A percentile compares a stretch with the other conserved stretches of the same genome.
Conservation (phyloP, 2,329 filamentous ascomycete species). For the Cladosporium sphaerospermum region DNA sequence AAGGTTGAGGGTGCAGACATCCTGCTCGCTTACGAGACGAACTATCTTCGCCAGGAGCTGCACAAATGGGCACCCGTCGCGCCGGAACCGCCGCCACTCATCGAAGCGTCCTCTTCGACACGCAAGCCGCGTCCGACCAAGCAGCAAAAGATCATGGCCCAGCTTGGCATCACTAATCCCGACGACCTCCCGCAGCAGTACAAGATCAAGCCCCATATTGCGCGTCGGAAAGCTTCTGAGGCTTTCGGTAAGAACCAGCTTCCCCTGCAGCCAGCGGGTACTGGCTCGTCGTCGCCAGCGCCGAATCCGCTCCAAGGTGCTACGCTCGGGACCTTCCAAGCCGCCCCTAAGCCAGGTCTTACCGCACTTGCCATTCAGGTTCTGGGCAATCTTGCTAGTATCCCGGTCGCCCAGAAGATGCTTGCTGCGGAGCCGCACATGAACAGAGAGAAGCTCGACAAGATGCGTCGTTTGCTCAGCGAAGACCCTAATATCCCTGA, state of each 20-base stretch:
- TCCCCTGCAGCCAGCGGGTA: slow-evolving; percentile 26
- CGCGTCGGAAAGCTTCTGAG: slow-evolving; percentile 57
- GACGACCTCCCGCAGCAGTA: slow-evolving; percentile 83
- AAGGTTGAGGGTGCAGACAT: slow-evolving; percentile 98
- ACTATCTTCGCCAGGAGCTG: slow-evolving; percentile 91
- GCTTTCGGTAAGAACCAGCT: slow-evolving; percentile 17
- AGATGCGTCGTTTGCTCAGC: slow-evolving; percentile 20
- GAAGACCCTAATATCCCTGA: slow-evolving; percentile 15
- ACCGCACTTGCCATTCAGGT: slow-evolving; percentile 22
- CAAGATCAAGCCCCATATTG: slow-evolving; percentile 67
- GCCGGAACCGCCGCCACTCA: slow-evolving; percentile 73
- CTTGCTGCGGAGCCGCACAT: slow-evolving; percentile 21
- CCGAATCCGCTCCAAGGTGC: slow-evolving; percentile 15
- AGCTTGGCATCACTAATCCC: slow-evolving; percentile 81
- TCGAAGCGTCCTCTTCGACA: slow-evolving; percentile 83
- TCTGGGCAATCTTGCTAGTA: slow-evolving; percentile 19
- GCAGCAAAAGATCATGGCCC: slow-evolving; percentile 86
- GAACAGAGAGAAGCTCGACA: slow-evolving; percentile 23
- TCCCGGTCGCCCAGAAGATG: slow-evolving; percentile 21
- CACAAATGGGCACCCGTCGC: slow-evolving; percentile 94
- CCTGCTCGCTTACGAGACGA: slow-evolving; percentile 85
- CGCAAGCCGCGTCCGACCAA: slow-evolving; percentile 95
- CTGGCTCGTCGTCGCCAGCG: slow-evolving; percentile 22
- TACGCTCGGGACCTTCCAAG: slow-evolving; percentile 10
- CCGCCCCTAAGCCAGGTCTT: slow-evolving; percentile 16